Evolutionary conservation across 2,329 filamentous ascomycete species (phyloP).

Genomic region (Aspergillus texensis): DNA sequence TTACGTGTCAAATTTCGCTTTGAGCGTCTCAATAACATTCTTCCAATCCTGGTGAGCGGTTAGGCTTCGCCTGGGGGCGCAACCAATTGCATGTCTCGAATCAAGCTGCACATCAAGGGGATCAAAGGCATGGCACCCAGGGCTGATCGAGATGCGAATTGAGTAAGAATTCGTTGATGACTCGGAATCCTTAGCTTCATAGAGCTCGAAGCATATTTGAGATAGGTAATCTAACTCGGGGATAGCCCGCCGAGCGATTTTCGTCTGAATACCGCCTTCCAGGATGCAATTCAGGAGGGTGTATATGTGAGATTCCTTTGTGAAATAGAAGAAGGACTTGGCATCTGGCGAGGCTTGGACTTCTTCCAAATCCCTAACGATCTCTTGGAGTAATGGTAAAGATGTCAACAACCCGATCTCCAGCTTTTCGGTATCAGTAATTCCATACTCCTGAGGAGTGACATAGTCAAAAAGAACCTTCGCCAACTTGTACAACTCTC

Average conservation of each 20-base stretch:
- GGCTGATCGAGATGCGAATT: slow-evolving; percentile 93
- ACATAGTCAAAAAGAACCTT: slow-evolving; percentile 99
- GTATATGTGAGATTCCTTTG: slow-evolving; percentile 98
- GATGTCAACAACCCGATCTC: slow-evolving; percentile 96
- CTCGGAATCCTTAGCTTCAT: slow-evolving; percentile 85
- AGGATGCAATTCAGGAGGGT: slow-evolving; percentile 97
- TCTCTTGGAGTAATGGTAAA: slow-evolving; percentile 89
- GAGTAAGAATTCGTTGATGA: slow-evolving; percentile 85
- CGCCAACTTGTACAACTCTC: slow-evolving; percentile 88
- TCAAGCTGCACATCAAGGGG: slow-evolving; percentile 95
- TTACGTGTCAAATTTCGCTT: slow-evolving; percentile 93
- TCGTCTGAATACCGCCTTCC: slow-evolving; percentile 94
- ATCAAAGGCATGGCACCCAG: slow-evolving; percentile 94
- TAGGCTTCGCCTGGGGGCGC: slow-evolving; percentile 83
- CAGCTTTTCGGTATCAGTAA: slow-evolving; percentile 93
- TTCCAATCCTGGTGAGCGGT: slow-evolving; percentile 95
- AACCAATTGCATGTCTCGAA: slow-evolving; percentile 93
- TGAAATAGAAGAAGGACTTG: slow-evolving; percentile 98
- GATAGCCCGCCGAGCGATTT: slow-evolving; percentile 92
- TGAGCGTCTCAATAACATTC: slow-evolving; percentile 90
- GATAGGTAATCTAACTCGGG: slow-evolving; percentile 96
- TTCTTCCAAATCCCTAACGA: slow-evolving; percentile 94
- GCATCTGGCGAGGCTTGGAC: slow-evolving; percentile 93
- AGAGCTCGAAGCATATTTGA: slow-evolving; percentile 97
- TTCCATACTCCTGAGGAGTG: slow-evolving; percentile 96